Evolutionary conservation across 2,329 filamentous ascomycete species (phyloP).

Genomic region (Sphaerulina vaccinii): DNA sequence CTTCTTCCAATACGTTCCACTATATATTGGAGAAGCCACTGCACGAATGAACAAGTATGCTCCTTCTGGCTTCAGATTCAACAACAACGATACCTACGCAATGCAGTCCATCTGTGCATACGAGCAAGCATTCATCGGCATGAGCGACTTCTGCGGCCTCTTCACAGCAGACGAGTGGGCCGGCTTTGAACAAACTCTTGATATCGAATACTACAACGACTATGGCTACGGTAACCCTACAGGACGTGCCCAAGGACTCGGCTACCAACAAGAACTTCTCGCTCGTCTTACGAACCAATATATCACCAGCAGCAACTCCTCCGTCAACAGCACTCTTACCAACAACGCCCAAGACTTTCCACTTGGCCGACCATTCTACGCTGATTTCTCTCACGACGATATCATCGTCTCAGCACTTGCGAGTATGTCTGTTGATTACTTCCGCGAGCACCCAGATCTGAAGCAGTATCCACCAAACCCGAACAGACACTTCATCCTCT

Average conservation of each 20-base stretch:
- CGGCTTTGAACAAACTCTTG: slow-evolving; percentile 54
- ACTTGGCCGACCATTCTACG: slow-evolving; percentile 50
- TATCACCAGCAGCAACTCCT: slow-evolving; percentile 50
- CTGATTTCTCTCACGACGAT: slow-evolving; percentile 56
- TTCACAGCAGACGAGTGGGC: slow-evolving; percentile 58
- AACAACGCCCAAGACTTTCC: slow-evolving; percentile 50
- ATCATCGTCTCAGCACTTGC: slow-evolving; percentile 52
- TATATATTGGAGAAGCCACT: slow-evolving; percentile 48
- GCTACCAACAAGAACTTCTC: slow-evolving; percentile 54
- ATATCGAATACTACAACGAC: slow-evolving; percentile 53
- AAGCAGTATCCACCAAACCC: slow-evolving; percentile 45
- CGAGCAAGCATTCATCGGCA: slow-evolving; percentile 52
- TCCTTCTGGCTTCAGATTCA: slow-evolving; percentile 51
- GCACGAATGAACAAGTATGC: slow-evolving; percentile 49
- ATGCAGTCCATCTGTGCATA: slow-evolving; percentile 55
- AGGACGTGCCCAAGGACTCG: slow-evolving; percentile 54
- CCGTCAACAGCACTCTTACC: slow-evolving; percentile 53
- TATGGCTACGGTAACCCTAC: slow-evolving; percentile 46
- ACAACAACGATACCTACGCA: slow-evolving; percentile 45
- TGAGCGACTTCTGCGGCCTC: slow-evolving; percentile 53
- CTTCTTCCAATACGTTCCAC: slow-evolving; percentile 26
- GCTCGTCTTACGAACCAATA: slow-evolving; percentile 50
- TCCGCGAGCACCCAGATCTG: slow-evolving; percentile 49
- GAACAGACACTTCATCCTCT: slow-evolving; percentile 51
- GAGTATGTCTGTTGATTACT: slow-evolving; percentile 56